phyloP scores from a whole-genome alignment of 73 alveolate genomes.

The Tetrahymena elliotti region DNA sequence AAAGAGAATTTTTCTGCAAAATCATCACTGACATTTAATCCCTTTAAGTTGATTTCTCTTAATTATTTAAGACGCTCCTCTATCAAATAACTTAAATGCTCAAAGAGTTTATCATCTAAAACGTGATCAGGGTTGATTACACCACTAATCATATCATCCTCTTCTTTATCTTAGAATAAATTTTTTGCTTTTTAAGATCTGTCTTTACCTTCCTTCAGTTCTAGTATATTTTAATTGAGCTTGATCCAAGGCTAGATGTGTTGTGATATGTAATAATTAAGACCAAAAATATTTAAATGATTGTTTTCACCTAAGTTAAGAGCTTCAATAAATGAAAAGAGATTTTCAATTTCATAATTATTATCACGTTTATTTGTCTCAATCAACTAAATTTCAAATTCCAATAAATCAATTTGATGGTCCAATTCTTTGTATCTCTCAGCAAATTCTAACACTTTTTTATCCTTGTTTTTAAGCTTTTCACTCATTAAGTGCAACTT shows the following conservation, averaged over 20 bases:
- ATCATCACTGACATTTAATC: background rate
- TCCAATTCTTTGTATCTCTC: background rate
- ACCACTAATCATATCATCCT: background rate
- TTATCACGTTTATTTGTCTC: background rate
- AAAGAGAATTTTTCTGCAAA: background rate
- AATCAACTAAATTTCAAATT: background rate
- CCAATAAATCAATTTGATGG: background rate
- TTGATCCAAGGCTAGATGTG: background rate
- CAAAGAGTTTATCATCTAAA: background rate
- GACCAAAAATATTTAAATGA: background rate
- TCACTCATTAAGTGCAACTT: background rate
- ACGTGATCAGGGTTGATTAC: background rate
- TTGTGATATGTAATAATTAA: background rate
- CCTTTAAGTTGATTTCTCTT: background rate
- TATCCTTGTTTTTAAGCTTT: background rate
- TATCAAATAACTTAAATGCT: background rate
- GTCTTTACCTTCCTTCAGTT: background rate
- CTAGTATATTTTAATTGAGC: background rate
- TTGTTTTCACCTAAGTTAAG: background rate
- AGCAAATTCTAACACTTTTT: background rate
- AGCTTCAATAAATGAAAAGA: background rate
- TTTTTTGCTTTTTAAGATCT: background rate
- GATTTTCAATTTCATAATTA: background rate
- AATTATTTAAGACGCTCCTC: background rate
- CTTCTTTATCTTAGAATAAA: background rate